Base-by-base conservation (phyloP, 1,284 basidiomycete genomes). In the Boletus semigastroideus region DNA sequence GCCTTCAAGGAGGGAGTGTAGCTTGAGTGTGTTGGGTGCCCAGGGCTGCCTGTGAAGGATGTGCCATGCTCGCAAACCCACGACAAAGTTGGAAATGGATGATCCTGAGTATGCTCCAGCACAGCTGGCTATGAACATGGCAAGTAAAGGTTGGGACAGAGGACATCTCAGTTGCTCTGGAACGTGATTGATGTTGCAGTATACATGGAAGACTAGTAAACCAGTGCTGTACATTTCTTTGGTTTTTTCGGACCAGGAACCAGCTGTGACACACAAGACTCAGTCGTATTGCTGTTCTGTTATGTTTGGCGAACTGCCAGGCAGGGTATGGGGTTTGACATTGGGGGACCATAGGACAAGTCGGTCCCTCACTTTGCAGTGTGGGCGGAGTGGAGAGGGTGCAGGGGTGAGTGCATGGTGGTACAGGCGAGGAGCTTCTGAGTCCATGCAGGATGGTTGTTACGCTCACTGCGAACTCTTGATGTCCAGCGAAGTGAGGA, bases 41-140 rank as follows among this genome's bases (percentile, higher is more conserved):
- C 72, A 76, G 0, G n/a, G 11, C 0, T 60, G 33, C 0, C 70
- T 57, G 44, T 78, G 73, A 0, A 77, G 38, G 0, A 67, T 57
- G 47, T 76, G 73, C 73, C 73, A 75, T 0, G 72, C 73, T 0
- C 57, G 48, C 0, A 78, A 28, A 0, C 59, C 69, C 0, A 52
- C 60, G 0, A 65, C 9, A 22, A 70, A 75, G 49, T 73, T 74
- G 0, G 47, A 31, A 0, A 73, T 5, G 0, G 65, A 46, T 0
- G 41, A 45, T 0, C 63, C 60, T 0, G 65, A 53, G 25, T 71
- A 70, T 0, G 56, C n/a, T 0, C 67, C 70, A 0, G 63, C 53
- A 1, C 57, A 54, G 10, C 48, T 56, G 0, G 65, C 39, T 0
- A 71, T 2, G 50, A 68, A 71, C 0, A 59, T 13, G 0, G 51